Conservation (phyloP, 2,329 filamentous ascomycete species). For the Claviceps monticola region DNA sequence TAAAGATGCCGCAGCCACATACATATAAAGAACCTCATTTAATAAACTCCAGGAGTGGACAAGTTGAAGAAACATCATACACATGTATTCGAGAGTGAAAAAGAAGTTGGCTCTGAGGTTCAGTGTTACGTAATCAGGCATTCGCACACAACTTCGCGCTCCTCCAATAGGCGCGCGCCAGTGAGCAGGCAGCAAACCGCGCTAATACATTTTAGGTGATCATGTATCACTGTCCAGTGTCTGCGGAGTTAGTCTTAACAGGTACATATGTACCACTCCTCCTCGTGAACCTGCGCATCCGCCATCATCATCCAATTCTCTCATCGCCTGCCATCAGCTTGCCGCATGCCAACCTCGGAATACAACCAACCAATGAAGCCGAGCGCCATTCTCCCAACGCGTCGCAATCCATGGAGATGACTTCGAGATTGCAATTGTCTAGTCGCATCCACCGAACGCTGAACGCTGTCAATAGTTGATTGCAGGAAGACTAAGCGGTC, state of each 20-base stretch:
- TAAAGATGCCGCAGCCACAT: too few relatives aligned
- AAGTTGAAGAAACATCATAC: too few relatives aligned
- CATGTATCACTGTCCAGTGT: neutral
- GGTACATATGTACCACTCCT: too few relatives aligned
- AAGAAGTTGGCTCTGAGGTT: neutral
- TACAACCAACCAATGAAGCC: constrained; percentile 1
- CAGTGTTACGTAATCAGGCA: neutral
- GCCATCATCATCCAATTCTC: neutral
- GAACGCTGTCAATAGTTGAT: constrained; percentile 5
- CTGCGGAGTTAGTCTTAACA: too few relatives aligned
- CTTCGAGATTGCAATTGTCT: constrained; percentile 10
- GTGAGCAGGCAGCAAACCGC: neutral
- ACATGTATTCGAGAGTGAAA: too few relatives aligned
- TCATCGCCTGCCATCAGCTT: neutral
- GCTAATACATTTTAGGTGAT: neutral
- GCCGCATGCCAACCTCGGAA: neutral
- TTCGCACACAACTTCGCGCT: neutral
- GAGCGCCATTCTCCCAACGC: neutral
- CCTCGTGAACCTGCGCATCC: neutral
- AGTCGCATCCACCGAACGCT: constrained; percentile 8
- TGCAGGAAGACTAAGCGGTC: constrained; percentile 15
- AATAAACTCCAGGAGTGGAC: too few relatives aligned
- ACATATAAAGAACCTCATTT: too few relatives aligned
- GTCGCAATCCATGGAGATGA: constrained; percentile 12
- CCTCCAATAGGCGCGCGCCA: neutral